Evolutionary conservation across 2,329 filamentous ascomycete species (phyloP), one percentile per base, ranked within the genome.

Genomic region (Aspergillus hortae): DNA sequence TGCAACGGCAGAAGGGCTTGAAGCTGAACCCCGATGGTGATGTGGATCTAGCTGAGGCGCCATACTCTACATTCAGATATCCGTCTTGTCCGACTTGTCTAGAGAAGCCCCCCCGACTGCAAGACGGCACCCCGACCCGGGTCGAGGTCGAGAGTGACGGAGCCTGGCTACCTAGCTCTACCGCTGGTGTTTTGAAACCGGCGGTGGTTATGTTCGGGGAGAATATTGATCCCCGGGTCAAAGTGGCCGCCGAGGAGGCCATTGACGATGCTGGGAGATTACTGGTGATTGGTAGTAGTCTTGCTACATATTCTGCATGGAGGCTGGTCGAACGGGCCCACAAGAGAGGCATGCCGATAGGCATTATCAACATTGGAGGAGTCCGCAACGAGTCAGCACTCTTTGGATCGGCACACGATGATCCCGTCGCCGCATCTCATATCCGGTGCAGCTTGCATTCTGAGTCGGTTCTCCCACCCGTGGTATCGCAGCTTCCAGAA

Each of bases 191-290:
- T 35, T 70, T 99, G 50, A 97, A 97, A 67, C 94, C 94, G 3
- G 89, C 89, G 1, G 92, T 99, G 2, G 86, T 92, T 62, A 96
- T 97, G 90, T 97, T 97, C 68, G 94, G 94, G 14, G 94, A 97
- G 72, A 92, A 84, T 54, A 95, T 97, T 46, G 77, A 82, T 0
- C 70, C 74, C 1, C 64, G 73, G 1, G 85, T 92, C 33, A 96
- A 95, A 69, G 70, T 75, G 1, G 85, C 84, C 0, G 92, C 92
- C 1, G 92, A 97, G 66, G 74, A 83, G 25, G 88, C 88, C 11
- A 84, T 97, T 46, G 89, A 96, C 63, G 80, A 80, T 25, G 88
- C 90, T 1, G 85, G 84, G 5, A 83, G 84, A 53, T 72, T 97
- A 33, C 76, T 97, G 19, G 81, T 97, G 7, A 70, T 97, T 14